phyloP scores from a whole-genome alignment of 176 grass and related monocot genomes.

The Rhynchospora pubera region DNA sequence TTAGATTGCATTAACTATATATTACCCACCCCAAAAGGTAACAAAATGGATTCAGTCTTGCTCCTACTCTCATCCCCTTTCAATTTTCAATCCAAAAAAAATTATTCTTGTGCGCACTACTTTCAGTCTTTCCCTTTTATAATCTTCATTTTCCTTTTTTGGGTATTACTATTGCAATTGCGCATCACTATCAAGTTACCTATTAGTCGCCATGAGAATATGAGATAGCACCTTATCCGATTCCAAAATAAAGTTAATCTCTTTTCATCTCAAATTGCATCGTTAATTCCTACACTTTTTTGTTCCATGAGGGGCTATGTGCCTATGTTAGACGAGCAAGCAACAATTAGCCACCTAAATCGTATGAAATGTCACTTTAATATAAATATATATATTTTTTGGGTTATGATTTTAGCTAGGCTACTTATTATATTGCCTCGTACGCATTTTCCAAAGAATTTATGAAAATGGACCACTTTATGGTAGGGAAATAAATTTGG shows the following conservation, averaged over 20 bases:
- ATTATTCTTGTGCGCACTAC: neutral
- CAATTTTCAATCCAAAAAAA: neutral
- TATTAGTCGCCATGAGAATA: neutral
- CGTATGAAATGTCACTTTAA: neutral
- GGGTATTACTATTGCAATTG: neutral
- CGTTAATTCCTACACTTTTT: too few species aligned
- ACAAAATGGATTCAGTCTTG: neutral
- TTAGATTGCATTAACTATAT: neutral
- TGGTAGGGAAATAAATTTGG: conserved; percentile 8
- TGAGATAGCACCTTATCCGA: neutral
- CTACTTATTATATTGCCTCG: neutral
- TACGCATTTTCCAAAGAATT: neutral
- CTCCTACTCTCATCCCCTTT: neutral
- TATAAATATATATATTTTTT: too few species aligned
- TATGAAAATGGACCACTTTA: conserved; percentile 7
- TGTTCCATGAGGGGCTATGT: neutral
- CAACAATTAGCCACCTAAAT: neutral
- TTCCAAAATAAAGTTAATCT: neutral
- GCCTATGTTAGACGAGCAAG: neutral
- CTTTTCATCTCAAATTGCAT: neutral
- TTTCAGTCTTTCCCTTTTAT: neutral
- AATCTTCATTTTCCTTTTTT: neutral
- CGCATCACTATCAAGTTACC: neutral
- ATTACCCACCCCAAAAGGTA: neutral
- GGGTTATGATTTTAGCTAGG: neutral